A percentile compares a stretch with the other conserved stretches of the same genome.
Evolutionary conservation across 2,329 filamentous ascomycete genomes (phyloP).

Genomic region (Monosporascus ibericus): DNA sequence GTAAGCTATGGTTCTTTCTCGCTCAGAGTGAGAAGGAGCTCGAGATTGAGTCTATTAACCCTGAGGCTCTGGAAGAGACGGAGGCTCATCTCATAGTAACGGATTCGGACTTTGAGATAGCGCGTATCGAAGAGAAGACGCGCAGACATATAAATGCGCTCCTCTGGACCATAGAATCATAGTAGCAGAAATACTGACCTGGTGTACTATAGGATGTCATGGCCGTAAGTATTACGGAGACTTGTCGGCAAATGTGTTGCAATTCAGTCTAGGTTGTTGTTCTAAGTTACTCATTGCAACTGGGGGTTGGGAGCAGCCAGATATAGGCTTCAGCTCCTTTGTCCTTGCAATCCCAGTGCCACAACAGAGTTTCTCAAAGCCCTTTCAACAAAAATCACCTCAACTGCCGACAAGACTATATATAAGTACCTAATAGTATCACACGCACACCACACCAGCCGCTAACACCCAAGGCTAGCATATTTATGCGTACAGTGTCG

Average conservation of each 20-base stretch:
- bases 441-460: too few relatives aligned
- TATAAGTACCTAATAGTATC: too few relatives aligned
- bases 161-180: too few relatives aligned
- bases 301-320: too few relatives aligned
- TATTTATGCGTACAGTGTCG: slow-evolving; percentile 68
- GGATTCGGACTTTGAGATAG: slow-evolving; percentile 71
- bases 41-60: slow-evolving; percentile 63
- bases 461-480: slow-evolving; percentile 31
- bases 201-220: slow-evolving; percentile 40
- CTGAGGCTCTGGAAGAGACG: slow-evolving; percentile 73
- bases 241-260: too few relatives aligned
- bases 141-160: slow-evolving; percentile 47
- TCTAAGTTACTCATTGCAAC: too few relatives aligned
- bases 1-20: slow-evolving; percentile 81
- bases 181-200: neutral
- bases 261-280: too few relatives aligned
- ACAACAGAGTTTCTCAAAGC: too few relatives aligned
- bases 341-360: too few relatives aligned
- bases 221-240: slow-evolving; percentile 40
- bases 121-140: slow-evolving; percentile 69
- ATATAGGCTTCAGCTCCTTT: too few relatives aligned
- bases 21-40: slow-evolving; percentile 78
- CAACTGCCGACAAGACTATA: too few relatives aligned
- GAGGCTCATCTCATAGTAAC: slow-evolving; percentile 65
- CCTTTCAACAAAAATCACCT: too few relatives aligned